Evolutionary conservation across 2,329 filamentous ascomycete species (phyloP).

Genomic region (Xylaria digitata): DNA sequence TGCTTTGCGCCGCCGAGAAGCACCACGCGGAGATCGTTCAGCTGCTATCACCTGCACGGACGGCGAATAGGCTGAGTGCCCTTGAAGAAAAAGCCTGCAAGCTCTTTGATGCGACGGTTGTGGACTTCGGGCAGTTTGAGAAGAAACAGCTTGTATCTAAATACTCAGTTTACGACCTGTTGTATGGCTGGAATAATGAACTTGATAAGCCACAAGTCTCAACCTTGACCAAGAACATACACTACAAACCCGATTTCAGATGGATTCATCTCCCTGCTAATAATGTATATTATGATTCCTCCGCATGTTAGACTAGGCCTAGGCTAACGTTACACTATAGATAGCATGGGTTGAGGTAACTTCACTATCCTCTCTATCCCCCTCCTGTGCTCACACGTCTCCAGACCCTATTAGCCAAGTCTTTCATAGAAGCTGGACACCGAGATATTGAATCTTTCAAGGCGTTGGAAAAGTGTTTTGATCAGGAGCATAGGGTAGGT

Average conservation of each 20-base stretch:
- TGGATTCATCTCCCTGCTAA: constrained; percentile 67
- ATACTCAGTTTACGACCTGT: constrained; percentile 61
- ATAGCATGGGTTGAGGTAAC: constrained; percentile 69
- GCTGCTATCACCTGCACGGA: constrained; percentile 53
- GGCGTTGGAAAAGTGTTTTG: constrained; percentile 69
- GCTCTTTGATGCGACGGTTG: constrained; percentile 63
- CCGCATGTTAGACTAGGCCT: constrained; percentile 24
- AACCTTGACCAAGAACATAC: constrained; percentile 58
- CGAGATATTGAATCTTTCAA: constrained; percentile 73
- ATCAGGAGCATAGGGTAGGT: constrained; percentile 65
- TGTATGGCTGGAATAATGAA: constrained; percentile 62
- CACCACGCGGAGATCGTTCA: constrained; percentile 53
- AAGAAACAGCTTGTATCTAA: constrained; percentile 60
- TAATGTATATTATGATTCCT: constrained; percentile 51
- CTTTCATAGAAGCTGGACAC: constrained; percentile 71
- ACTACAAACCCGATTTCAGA: constrained; percentile 60
- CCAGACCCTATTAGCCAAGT: constrained; percentile 68
- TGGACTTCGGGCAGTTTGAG: constrained; percentile 61
- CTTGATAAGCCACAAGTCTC: constrained; percentile 60
- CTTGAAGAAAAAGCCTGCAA: constrained; percentile 58
- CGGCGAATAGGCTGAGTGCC: constrained; percentile 50
- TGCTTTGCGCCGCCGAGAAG: constrained; percentile 56
- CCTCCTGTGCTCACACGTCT: constrained; percentile 30
- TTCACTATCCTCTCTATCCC: constrained; percentile 5
- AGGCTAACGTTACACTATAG: constrained; percentile 50